These are phyloP conservation scores for Plenodomus tracheiphilus DNA, from an alignment of 2,329 filamentous ascomycete genomes.

Conservation along the genomic window DNA sequence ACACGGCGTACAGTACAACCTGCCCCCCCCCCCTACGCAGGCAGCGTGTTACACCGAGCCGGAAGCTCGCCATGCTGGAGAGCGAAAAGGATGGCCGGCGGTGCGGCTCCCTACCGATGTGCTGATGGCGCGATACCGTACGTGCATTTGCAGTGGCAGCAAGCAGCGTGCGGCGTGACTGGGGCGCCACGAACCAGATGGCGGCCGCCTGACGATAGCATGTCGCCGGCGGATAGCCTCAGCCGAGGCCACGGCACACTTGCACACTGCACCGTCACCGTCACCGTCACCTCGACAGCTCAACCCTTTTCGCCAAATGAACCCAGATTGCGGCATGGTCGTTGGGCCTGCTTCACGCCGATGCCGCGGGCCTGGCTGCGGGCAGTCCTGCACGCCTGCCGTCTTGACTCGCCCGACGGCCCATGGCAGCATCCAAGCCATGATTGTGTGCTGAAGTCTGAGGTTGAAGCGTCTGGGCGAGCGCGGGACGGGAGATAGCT, in stretches of 20 bases:
- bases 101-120: slow-evolving; percentile 8
- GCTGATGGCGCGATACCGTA: slow-evolving; percentile 6
- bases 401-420: no score
- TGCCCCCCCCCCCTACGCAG: no score
- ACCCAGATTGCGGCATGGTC: slow-evolving; percentile 17
- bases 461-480: slow-evolving; percentile 6
- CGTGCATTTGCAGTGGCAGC: slow-evolving; percentile 10
- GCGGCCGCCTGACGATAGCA: slow-evolving; percentile 13
- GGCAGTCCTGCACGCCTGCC: no score
- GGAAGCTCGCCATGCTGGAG: slow-evolving; percentile 19
- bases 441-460: slow-evolving; percentile 1
- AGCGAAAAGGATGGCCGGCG: slow-evolving; percentile 9
- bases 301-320: slow-evolving; percentile 10
- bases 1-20: no score
- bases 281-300: slow-evolving; percentile 7
- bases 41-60: slow-evolving; percentile 23
- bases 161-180: slow-evolving; percentile 13
- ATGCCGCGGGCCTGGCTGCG: not conserved
- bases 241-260: slow-evolving; percentile 10
- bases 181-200: slow-evolving; percentile 4
- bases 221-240: slow-evolving; percentile 5
- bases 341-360: slow-evolving; percentile 3
- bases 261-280: slow-evolving; percentile 2
- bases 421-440: not conserved
- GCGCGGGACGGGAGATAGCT: slow-evolving; percentile 4